Conservation (phyloP, 768 basidiomycete genomes). For the Rhodotorula toruloides region DNA sequence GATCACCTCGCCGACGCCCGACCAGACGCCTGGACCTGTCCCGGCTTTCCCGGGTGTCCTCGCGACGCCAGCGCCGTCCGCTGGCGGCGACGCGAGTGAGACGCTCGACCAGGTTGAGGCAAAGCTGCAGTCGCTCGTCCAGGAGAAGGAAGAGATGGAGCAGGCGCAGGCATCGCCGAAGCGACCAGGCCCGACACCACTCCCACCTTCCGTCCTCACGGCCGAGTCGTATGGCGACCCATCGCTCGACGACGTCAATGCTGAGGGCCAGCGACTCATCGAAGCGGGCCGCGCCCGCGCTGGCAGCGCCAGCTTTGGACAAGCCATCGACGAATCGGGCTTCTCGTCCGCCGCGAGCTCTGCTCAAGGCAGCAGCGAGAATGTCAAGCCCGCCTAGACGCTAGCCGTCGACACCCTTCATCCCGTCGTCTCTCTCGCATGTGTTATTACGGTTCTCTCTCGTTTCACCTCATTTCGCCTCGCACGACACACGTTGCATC, state of each 20-base stretch:
- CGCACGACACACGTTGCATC: not conserved
- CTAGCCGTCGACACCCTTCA: too few species aligned
- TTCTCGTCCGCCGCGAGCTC: not conserved
- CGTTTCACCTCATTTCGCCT: not conserved
- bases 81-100: not conserved
- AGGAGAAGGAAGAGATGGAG: conserved; percentile 3
- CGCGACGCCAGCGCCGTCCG: not conserved
- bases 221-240: conserved; percentile 8
- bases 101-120: conserved; percentile 27
- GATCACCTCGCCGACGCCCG: conserved; percentile 27
- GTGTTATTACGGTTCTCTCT: not conserved
- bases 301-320: conserved; percentile 8
- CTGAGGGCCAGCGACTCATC: conserved; percentile 19
- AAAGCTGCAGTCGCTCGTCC: conserved; percentile 8
- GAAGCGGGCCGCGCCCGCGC: conserved; percentile 7
- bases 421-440: not conserved
- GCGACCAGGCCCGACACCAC: conserved; percentile 27
- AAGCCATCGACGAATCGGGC: conserved; percentile 19
- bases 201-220: conserved; percentile 4
- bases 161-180: not conserved
- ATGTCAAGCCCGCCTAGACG: too few species aligned
- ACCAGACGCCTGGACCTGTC: not conserved
- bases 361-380: not conserved
- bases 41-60: not conserved
- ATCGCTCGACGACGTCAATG: conserved; percentile 22